phyloP scores from a whole-genome alignment of 768 basidiomycete genomes.

The Cystofilobasidium capitatum region DNA sequence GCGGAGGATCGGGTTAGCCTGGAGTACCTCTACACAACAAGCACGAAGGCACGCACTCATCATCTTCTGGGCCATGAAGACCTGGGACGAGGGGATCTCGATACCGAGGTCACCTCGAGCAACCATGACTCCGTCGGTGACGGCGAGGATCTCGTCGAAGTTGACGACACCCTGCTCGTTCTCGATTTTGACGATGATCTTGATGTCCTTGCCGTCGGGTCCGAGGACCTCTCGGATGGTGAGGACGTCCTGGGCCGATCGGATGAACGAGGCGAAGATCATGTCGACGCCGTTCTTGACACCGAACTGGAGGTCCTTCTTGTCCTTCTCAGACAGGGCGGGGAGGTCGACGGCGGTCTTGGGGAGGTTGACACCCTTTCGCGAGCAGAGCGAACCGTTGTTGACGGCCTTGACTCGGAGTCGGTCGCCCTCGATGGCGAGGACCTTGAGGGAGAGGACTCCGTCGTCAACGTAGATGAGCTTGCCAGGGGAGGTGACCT shows the following conservation, averaged over 20 bases:
- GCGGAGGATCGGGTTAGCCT: background rate
- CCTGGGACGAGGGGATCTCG: slow-evolving; percentile 98
- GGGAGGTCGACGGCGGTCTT: slow-evolving; percentile 97
- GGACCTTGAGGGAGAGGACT: slow-evolving; percentile 82
- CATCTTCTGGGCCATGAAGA: slow-evolving; percentile 99
- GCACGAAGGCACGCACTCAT: slow-evolving; percentile 51
- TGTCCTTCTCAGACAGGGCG: slow-evolving; percentile 95
- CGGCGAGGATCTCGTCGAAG: slow-evolving; percentile 95
- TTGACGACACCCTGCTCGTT: slow-evolving; percentile 98
- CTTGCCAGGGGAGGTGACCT: slow-evolving; percentile 94
- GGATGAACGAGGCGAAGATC: slow-evolving; percentile 98
- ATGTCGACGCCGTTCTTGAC: slow-evolving; percentile 98
- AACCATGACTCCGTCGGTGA: slow-evolving; percentile 98
- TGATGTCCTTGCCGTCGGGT: slow-evolving; percentile 87
- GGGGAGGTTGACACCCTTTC: slow-evolving; percentile 98
- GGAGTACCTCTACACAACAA: background rate
- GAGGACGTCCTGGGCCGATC: slow-evolving; percentile 81
- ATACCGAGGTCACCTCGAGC: slow-evolving; percentile 98
- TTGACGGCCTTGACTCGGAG: slow-evolving; percentile 72
- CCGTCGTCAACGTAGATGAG: slow-evolving; percentile 97
- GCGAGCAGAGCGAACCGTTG: slow-evolving; percentile 83
- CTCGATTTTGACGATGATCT: slow-evolving; percentile 99
- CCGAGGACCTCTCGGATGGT: slow-evolving; percentile 91
- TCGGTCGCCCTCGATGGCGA: slow-evolving; percentile 70
- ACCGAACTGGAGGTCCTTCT: slow-evolving; percentile 84